These are phyloP conservation scores for Sanghuangporus baumii DNA, from an alignment of 1,284 basidiomycete genomes.

Conservation along the genomic window DNA sequence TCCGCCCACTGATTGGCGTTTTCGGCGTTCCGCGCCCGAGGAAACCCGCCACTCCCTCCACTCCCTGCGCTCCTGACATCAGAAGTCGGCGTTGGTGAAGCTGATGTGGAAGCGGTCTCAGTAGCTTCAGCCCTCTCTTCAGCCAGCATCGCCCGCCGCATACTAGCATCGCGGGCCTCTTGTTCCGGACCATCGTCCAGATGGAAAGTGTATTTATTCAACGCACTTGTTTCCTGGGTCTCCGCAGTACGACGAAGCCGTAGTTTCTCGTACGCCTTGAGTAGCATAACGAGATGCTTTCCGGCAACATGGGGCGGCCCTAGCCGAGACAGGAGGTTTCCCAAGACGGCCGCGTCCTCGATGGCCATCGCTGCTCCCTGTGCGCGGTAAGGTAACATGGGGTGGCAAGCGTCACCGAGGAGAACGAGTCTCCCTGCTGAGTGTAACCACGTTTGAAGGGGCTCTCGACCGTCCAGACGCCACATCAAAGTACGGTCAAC, in stretches of 20 bases:
- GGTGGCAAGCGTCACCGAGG: slow-evolving; percentile 54
- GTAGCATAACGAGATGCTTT: slow-evolving; percentile 16
- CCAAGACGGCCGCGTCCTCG: slow-evolving; percentile 61
- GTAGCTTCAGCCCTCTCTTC: not conserved
- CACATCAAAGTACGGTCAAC: slow-evolving; percentile 42
- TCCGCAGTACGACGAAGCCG: slow-evolving; percentile 15
- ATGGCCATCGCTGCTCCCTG: slow-evolving; percentile 67
- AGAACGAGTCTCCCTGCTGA: slow-evolving; percentile 40
- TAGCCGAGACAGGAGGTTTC: slow-evolving; percentile 48
- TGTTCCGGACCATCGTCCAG: slow-evolving; percentile 21
- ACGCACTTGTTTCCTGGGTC: slow-evolving; percentile 19
- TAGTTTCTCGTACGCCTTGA: slow-evolving; percentile 18
- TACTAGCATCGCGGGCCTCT: slow-evolving; percentile 19
- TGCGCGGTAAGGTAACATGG: slow-evolving; percentile 68
- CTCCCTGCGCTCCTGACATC: not conserved
- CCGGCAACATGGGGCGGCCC: not conserved
- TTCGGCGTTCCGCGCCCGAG: slow-evolving; percentile 7
- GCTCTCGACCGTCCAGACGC: slow-evolving; percentile 43
- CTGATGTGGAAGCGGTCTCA: not conserved
- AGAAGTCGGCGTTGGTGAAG: not conserved
- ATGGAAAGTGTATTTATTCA: slow-evolving; percentile 22
- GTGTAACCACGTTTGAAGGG: slow-evolving; percentile 46
- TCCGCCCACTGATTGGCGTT: slow-evolving; percentile 23
- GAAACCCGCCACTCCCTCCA: not conserved
- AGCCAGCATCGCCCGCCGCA: slow-evolving; percentile 19